Evolutionary conservation across 257 asterid species (phyloP).

Genomic region (Catharanthus roseus): DNA sequence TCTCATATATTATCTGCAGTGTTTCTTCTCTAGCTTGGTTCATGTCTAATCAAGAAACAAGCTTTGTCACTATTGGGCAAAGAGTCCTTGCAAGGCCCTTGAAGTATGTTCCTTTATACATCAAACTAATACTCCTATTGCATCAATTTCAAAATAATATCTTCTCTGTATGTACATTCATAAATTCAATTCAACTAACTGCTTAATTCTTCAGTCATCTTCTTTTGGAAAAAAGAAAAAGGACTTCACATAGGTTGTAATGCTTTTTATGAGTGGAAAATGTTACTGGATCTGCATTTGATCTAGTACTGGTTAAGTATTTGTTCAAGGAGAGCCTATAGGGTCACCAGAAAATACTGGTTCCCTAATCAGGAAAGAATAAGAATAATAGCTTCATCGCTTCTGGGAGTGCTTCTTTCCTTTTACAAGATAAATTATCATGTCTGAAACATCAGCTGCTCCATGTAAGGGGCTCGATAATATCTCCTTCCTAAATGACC

Average conservation of each 20-base stretch:
- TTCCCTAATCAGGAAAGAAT: neutral
- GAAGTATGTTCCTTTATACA: conserved; percentile 51
- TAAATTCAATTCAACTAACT: neutral
- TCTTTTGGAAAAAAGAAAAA: neutral
- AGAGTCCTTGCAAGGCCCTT: conserved; percentile 97
- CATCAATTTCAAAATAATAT: neutral
- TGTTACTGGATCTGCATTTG: neutral
- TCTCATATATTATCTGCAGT: conserved; percentile 48
- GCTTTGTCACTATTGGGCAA: conserved; percentile 98
- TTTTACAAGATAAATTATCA: neutral
- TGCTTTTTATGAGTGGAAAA: neutral
- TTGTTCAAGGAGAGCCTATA: neutral
- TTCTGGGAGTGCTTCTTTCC: neutral
- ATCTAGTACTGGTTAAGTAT: neutral
- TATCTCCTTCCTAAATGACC: neutral
- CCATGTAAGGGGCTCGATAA: neutral
- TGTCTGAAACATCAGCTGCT: neutral
- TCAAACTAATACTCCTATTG: neutral
- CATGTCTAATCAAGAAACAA: conserved; percentile 98
- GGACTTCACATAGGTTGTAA: neutral
- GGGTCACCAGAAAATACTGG: neutral
- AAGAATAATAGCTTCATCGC: neutral
- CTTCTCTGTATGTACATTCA: neutral
- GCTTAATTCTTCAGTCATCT: neutral
- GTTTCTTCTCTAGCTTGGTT: conserved; percentile 99